phyloP scores from a whole-genome alignment of 106 monocot genomes.

The Dendrobium nobile region DNA sequence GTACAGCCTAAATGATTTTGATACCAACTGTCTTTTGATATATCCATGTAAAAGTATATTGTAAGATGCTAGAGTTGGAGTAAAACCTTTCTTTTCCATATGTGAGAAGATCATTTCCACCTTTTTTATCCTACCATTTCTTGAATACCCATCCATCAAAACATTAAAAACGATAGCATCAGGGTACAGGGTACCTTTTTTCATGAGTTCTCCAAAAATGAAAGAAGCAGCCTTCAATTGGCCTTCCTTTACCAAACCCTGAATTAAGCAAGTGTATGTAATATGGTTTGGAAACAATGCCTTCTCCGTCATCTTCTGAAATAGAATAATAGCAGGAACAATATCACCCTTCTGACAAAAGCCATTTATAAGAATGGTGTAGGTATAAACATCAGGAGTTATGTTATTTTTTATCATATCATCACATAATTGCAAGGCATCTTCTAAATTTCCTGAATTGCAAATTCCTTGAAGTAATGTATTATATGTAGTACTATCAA shows the following conservation, averaged over 20 bases:
- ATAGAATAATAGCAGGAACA: conserved; percentile 50
- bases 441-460: conserved; percentile 45
- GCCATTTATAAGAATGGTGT: conserved; percentile 60
- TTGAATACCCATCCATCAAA: conserved; percentile 62
- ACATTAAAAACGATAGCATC: conserved; percentile 57
- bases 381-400: conserved; percentile 51
- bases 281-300: conserved; percentile 39
- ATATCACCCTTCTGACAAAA: conserved; percentile 53
- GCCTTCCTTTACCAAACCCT: conserved; percentile 53
- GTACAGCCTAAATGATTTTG: conserved; percentile 45
- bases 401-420: conserved; percentile 57
- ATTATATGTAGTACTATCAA: conserved; percentile 37
- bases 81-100: conserved; percentile 50
- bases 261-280: conserved; percentile 64
- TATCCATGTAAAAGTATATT: conserved; percentile 71
- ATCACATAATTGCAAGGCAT: conserved; percentile 48
- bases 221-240: conserved; percentile 58
- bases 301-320: conserved; percentile 45
- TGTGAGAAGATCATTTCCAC: conserved; percentile 35
- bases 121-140: conserved; percentile 34
- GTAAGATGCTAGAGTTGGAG: conserved; percentile 52
- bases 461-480: conserved; percentile 52
- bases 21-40: conserved; percentile 33
- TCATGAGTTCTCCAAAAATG: conserved; percentile 68
- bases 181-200: conserved; percentile 18